Evolutionary conservation across 2,329 filamentous ascomycete species (phyloP).

Genomic region (Geosmithia flava): DNA sequence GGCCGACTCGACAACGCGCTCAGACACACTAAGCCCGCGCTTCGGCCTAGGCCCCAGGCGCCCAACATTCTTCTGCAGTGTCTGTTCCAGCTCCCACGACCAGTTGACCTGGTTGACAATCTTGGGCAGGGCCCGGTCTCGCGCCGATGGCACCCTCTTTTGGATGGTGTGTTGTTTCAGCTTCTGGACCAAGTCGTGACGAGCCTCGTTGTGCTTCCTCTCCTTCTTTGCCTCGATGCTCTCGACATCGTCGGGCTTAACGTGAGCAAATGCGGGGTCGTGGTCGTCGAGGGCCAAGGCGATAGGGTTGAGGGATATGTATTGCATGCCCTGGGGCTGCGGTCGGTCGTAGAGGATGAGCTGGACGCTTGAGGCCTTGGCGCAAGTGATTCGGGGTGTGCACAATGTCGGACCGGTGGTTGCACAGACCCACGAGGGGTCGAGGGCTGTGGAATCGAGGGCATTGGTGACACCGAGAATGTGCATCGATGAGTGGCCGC

Average conservation of each 20-base stretch:
- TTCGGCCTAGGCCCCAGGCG: slow-evolving; percentile 71
- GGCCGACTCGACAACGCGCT: slow-evolving; percentile 87
- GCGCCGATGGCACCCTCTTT: slow-evolving; percentile 61
- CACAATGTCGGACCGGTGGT: slow-evolving; percentile 35
- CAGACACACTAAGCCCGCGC: slow-evolving; percentile 81
- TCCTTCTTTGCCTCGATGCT: slow-evolving; percentile 60
- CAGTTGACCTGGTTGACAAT: slow-evolving; percentile 95
- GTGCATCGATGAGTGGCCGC: slow-evolving; percentile 70
- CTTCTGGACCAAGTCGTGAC: slow-evolving; percentile 65
- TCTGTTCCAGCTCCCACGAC: slow-evolving; percentile 74
- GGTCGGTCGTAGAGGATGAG: slow-evolving; percentile 84
- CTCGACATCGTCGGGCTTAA: slow-evolving; percentile 41
- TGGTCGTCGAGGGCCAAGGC: slow-evolving; percentile 76
- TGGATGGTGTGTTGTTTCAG: slow-evolving; percentile 78
- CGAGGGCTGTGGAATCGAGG: slow-evolving; percentile 32
- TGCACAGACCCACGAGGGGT: slow-evolving; percentile 58
- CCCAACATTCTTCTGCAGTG: slow-evolving; percentile 83
- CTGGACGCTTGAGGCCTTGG: slow-evolving; percentile 63
- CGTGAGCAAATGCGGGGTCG: slow-evolving; percentile 23
- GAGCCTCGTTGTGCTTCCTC: slow-evolving; percentile 42
- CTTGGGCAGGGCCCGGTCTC: slow-evolving; percentile 67
- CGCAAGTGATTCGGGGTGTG: slow-evolving; percentile 64
- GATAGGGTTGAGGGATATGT: slow-evolving; percentile 84
- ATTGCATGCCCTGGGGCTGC: slow-evolving; percentile 82
- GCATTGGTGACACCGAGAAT: slow-evolving; percentile 77